Evolutionary conservation across 495 filamentous ascomycete species (phyloP).

Genomic region (Penicillium robsamsonii): DNA sequence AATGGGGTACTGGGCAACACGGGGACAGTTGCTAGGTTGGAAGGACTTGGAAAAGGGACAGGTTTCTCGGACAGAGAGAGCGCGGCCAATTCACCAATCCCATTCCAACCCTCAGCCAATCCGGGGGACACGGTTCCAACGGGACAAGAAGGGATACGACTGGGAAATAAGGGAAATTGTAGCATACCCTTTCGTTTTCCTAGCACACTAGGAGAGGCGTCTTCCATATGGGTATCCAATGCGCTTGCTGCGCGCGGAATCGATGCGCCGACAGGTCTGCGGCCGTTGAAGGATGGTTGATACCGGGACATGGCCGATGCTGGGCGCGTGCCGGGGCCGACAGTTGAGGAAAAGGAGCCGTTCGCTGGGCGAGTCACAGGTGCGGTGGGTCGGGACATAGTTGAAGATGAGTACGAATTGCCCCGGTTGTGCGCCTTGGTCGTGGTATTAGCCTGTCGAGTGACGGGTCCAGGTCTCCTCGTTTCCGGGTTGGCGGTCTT

Average conservation of each 20-base stretch:
- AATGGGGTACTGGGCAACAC: neutral
- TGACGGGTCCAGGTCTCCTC: constrained; percentile 36
- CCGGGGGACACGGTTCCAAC: constrained; percentile 15
- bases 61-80: neutral
- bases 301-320: constrained; percentile 44
- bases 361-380: constrained; percentile 50
- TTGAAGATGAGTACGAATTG: constrained; percentile 45
- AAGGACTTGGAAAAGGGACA: neutral
- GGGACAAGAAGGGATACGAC: constrained; percentile 23
- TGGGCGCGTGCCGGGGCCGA: constrained; percentile 53
- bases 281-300: constrained; percentile 46
- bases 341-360: constrained; percentile 53
- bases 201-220: constrained; percentile 39
- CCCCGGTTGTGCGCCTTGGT: constrained; percentile 40
- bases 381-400: constrained; percentile 44
- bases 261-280: constrained; percentile 43
- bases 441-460: constrained; percentile 32
- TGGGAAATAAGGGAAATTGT: constrained; percentile 29
- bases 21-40: neutral
- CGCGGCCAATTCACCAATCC: neutral
- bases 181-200: constrained; percentile 72
- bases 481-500: constrained; percentile 49
- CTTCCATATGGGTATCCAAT: constrained; percentile 54
- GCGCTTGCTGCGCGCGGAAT: constrained; percentile 58
- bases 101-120: constrained; percentile 1